phyloP scores from a whole-genome alignment of 2,329 filamentous ascomycete genomes.

The Fusarium sublunatum region DNA sequence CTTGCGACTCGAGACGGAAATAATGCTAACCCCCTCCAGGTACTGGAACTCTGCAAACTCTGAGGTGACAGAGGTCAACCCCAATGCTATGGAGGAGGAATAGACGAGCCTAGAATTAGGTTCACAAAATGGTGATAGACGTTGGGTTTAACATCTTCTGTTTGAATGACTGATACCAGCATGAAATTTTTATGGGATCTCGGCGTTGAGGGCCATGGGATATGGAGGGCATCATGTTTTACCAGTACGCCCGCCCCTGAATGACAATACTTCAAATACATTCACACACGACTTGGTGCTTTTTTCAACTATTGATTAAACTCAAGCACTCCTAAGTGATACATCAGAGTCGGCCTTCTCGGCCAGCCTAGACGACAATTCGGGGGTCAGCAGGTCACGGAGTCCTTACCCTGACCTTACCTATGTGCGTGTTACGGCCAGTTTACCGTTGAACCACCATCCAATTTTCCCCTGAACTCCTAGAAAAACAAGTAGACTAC shows the following conservation, averaged over 20 bases:
- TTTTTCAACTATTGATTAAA: constrained; percentile 29
- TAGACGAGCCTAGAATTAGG: constrained; percentile 19
- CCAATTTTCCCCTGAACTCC: constrained; percentile 29
- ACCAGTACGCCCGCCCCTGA: constrained; percentile 43
- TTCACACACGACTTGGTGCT: constrained; percentile 23
- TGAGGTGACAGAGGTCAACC: constrained; percentile 67
- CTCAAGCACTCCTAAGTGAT: constrained; percentile 43
- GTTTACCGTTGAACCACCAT: constrained; percentile 26
- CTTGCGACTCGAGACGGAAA: constrained; percentile 8
- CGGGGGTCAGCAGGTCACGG: constrained; percentile 52
- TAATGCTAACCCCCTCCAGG: constrained; percentile 48
- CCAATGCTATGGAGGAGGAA: constrained; percentile 53
- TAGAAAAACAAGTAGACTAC: constrained; percentile 47
- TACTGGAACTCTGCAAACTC: constrained; percentile 72
- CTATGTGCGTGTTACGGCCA: constrained; percentile 48
- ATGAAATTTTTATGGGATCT: constrained; percentile 49
- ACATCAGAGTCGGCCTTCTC: constrained; percentile 39
- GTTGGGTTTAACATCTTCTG: constrained; percentile 45
- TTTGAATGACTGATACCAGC: constrained; percentile 52
- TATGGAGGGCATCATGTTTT: constrained; percentile 48
- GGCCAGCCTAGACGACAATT: constrained; percentile 33
- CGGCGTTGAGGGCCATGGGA: constrained; percentile 52
- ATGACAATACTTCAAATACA: constrained; percentile 42
- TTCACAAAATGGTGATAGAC: constrained; percentile 41
- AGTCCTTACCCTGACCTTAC: constrained; percentile 68